Evolutionary conservation across 176 grass and related monocot species (phyloP), one percentile per base, ranked within the genome.

Genomic region (Phragmites australis): DNA sequence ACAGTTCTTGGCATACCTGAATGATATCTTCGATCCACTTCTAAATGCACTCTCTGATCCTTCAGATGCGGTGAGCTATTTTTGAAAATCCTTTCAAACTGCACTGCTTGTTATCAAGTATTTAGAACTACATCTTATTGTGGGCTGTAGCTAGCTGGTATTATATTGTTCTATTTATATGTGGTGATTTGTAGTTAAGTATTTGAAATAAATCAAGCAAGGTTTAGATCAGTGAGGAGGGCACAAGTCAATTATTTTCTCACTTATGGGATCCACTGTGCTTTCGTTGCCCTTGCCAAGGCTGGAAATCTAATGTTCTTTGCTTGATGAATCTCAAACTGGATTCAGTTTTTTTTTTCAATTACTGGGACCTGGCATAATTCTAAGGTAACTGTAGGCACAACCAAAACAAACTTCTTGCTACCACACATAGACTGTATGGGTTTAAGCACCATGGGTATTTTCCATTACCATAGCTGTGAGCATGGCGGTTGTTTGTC

Each of bases 31-130:
- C 49, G 85, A 84, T 79, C 93, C 97, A 66, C 90, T 99, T 81
- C 78, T 99, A 78, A 91, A 75, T 89, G 90, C 93, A 70, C 93
- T 99, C 77, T 95, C 93, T 65, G 93, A 99, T 92, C 84, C 88
- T 90, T 99, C 93, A 60, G 90, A 99, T 77, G 84, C 75, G 79
- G 97, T 99, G 61, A 87, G 80, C 84, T 83, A 32, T 15, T 58
- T 92, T 62, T 45, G 68, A 22, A 75, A 78, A 77, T 42, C 68
- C 29, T 71, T n/a, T 4, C 43, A 84, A 62, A 68, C 25, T 84
- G 44, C 21, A 54, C 14, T 75, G 21, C 16, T 71, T 82, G 41
- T 78, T 42, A n/a, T 72, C 17, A 47, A 78, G 16, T 59, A 46
- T 54, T 84, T 68, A 13, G 37, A 30, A 79, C 68, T 41, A 51